These are phyloP conservation scores for Galerina marginata DNA, from an alignment of 768 basidiomycete species.

Conservation along the genomic window DNA sequence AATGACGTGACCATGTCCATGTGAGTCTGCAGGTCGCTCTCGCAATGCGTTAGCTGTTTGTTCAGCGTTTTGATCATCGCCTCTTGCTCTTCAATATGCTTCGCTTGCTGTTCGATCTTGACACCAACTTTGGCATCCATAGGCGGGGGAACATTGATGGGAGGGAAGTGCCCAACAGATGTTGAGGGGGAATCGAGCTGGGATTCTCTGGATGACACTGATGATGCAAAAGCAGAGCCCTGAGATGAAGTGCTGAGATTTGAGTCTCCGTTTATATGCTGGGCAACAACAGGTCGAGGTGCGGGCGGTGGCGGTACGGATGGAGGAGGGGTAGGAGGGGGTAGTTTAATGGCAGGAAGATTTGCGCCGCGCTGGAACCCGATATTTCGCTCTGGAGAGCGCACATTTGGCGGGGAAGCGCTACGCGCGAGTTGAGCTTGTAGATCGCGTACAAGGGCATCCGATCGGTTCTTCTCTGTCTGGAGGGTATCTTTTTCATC, in stretches of 20 bases:
- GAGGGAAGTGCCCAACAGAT: slow-evolving; percentile 56
- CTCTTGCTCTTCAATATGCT: slow-evolving; percentile 83
- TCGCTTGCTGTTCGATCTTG: slow-evolving; percentile 75
- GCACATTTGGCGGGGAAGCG: slow-evolving; percentile 59
- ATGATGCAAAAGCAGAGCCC: slow-evolving; percentile 58
- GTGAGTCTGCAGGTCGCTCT: slow-evolving; percentile 88
- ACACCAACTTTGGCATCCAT: slow-evolving; percentile 60
- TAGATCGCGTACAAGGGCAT: slow-evolving; percentile 74
- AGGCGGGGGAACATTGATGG: slow-evolving; percentile 43
- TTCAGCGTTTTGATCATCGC: slow-evolving; percentile 93
- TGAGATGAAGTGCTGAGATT: slow-evolving; percentile 66
- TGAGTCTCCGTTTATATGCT: slow-evolving; percentile 51
- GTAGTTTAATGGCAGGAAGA: slow-evolving; percentile 74
- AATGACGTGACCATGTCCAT: slow-evolving; percentile 88
- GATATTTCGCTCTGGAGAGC: slow-evolving; percentile 58
- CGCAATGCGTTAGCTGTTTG: slow-evolving; percentile 93
- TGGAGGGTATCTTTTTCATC: slow-evolving; percentile 83
- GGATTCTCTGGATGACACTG: slow-evolving; percentile 73
- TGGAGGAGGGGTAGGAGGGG: slow-evolving; percentile 89
- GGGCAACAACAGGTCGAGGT: slow-evolving; percentile 49
- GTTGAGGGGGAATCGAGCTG: slow-evolving; percentile 71
- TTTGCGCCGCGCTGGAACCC: slow-evolving; percentile 62
- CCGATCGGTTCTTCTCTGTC: slow-evolving; percentile 72
- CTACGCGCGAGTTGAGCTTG: slow-evolving; percentile 75
- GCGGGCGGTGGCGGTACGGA: slow-evolving; percentile 85